Conservation (phyloP, 169 alveolate species). For the Besnoitia besnoiti region DNA sequence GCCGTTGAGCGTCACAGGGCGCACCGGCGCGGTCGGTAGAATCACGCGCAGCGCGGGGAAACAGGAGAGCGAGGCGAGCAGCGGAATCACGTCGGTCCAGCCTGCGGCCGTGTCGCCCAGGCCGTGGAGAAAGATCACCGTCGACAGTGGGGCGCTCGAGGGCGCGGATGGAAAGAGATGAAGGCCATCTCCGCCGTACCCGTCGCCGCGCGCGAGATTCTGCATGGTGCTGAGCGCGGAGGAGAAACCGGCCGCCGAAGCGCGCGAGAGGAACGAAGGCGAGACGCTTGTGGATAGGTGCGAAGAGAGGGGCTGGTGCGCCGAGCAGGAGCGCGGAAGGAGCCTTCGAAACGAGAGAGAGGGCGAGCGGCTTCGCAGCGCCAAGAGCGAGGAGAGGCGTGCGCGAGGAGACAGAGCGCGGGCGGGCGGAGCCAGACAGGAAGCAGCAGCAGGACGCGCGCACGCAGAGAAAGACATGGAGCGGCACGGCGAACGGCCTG, state of each 20-base stretch:
- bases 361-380: background rate
- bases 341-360: background rate
- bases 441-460: too few relatives aligned
- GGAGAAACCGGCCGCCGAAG: background rate
- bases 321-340: background rate
- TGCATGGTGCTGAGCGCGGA: background rate
- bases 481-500: too few relatives aligned
- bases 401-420: too few relatives aligned
- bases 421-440: too few relatives aligned
- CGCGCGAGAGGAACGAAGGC: background rate
- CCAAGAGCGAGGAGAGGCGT: background rate
- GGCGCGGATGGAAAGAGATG: conserved; percentile 21
- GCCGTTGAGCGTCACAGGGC: conserved; percentile 65
- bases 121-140: conserved; percentile 66
- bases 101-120: conserved; percentile 71
- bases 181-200: conserved; percentile 35
- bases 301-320: background rate
- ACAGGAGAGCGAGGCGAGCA: background rate
- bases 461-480: too few relatives aligned
- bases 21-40: conserved; percentile 65
- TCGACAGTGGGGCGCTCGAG: background rate
- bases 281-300: background rate
- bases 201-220: conserved; percentile 21
- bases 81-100: conserved; percentile 50
- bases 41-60: conserved; percentile 41